phyloP scores from a whole-genome alignment of 1,284 basidiomycete species.

The Bondarzewia mesenterica region DNA sequence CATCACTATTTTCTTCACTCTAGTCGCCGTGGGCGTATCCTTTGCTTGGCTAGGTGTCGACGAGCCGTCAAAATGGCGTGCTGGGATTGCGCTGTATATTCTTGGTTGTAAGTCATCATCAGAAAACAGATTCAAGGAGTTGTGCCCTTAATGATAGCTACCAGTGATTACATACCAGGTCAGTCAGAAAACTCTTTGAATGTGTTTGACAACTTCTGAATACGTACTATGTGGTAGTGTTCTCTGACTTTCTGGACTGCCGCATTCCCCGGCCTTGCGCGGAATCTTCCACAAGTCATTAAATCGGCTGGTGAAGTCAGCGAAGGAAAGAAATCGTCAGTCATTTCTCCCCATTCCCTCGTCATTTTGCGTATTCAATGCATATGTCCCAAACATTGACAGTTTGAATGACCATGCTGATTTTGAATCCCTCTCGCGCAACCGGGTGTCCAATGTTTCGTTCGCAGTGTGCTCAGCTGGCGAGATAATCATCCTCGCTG shows the following conservation, averaged over 20 bases:
- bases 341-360: neutral
- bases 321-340: slow-evolving; percentile 39
- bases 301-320: slow-evolving; percentile 34
- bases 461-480: slow-evolving; percentile 69
- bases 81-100: slow-evolving; percentile 65
- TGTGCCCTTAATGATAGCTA: neutral
- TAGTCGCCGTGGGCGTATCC: slow-evolving; percentile 59
- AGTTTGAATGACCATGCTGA: slow-evolving; percentile 52
- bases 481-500: slow-evolving; percentile 62
- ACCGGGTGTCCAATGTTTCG: slow-evolving; percentile 75
- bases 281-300: slow-evolving; percentile 64
- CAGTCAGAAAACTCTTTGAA: neutral
- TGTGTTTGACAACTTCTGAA: neutral
- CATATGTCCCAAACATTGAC: neutral
- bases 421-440: slow-evolving; percentile 62
- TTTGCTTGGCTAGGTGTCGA: slow-evolving; percentile 74
- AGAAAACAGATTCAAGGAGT: neutral
- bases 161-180: slow-evolving; percentile 75
- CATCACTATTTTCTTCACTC: slow-evolving; percentile 71
- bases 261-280: slow-evolving; percentile 72
- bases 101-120: slow-evolving; percentile 49
- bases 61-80: slow-evolving; percentile 58
- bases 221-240: slow-evolving; percentile 36
- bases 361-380: neutral
- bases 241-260: slow-evolving; percentile 80